Evolutionary conservation across 306 rosid genomes (phyloP).

Genomic region (Vigna mungo): DNA sequence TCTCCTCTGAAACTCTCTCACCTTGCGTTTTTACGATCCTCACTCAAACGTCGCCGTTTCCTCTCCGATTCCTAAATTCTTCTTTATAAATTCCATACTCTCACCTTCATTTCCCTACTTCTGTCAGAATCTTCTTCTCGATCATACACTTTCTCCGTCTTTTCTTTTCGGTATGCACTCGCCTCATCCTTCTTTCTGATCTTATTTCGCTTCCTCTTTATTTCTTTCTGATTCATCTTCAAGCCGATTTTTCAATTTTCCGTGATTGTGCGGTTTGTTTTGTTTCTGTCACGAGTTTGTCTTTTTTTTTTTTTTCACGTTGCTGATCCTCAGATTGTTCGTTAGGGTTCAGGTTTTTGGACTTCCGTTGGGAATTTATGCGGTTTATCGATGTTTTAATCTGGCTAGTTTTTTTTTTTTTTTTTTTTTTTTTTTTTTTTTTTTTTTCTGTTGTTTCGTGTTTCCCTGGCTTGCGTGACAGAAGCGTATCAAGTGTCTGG

Average conservation of each 20-base stretch:
- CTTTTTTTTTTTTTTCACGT: not conserved
- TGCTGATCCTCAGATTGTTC: slow-evolving; percentile 29
- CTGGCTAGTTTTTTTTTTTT: not conserved
- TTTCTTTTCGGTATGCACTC: slow-evolving; percentile 14
- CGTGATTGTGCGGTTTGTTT: not conserved
- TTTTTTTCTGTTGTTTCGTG: slow-evolving; percentile 9
- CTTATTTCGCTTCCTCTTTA: slow-evolving; percentile 4
- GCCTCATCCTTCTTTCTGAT: slow-evolving; percentile 36
- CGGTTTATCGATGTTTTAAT: not conserved
- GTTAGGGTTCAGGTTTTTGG: slow-evolving; percentile 29
- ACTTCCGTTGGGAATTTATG: slow-evolving; percentile 7
- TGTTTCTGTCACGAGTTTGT: not conserved
- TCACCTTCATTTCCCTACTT: not conserved
- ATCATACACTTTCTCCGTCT: slow-evolving; percentile 35
- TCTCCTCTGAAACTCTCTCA: slow-evolving; percentile 15
- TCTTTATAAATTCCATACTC: not conserved
- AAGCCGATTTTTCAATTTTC: not conserved
- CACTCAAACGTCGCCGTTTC: slow-evolving; percentile 44
- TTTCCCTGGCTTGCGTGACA: slow-evolving; percentile 5
- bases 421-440: not conserved
- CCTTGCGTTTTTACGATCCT: slow-evolving; percentile 42
- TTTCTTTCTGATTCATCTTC: slow-evolving; percentile 44
- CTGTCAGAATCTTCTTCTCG: slow-evolving; percentile 15
- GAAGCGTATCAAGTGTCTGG: slow-evolving; percentile 15
- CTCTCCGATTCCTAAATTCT: slow-evolving; percentile 44